A percentile compares a stretch with the other conserved stretches of the same genome.
Conservation (phyloP, 2,329 filamentous ascomycete genomes). For the Colletotrichum karsti region DNA sequence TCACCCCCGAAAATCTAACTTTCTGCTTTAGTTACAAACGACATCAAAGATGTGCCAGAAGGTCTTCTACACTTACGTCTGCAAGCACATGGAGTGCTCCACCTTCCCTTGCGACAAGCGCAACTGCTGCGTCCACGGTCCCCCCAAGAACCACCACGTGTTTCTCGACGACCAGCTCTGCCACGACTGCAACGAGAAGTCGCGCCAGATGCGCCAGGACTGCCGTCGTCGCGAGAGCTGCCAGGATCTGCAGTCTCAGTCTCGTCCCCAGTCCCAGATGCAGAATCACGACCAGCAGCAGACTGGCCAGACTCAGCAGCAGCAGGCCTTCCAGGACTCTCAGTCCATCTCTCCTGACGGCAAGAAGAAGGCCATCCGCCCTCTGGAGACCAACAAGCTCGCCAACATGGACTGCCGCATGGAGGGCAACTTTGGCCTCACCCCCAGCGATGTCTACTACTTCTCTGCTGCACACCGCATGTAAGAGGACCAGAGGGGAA, state of each 20-base stretch:
- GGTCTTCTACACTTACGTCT: slow-evolving; percentile 30
- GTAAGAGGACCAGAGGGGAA: background rate
- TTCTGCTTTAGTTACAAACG: slow-evolving; percentile 27
- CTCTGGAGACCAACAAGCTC: slow-evolving; percentile 26
- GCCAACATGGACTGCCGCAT: slow-evolving; percentile 31
- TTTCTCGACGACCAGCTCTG: slow-evolving; percentile 25
- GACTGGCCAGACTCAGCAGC: background rate
- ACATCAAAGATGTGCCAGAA: slow-evolving; percentile 20
- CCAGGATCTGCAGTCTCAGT: background rate
- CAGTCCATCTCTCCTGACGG: background rate
- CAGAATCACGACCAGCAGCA: background rate
- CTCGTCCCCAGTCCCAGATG: background rate
- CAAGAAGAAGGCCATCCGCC: slow-evolving; percentile 9
- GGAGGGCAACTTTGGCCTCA: slow-evolving; percentile 8
- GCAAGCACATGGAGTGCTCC: slow-evolving; percentile 23
- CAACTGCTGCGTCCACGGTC: background rate
- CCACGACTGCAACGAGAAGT: slow-evolving; percentile 24
- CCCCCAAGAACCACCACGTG: background rate
- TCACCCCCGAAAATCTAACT: background rate
- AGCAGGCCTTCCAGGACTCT: background rate
- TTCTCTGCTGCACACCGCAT: background rate
- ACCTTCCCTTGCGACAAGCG: slow-evolving; percentile 15
- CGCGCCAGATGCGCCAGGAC: background rate
- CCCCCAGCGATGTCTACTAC: background rate
- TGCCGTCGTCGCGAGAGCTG: background rate